Percentiles rank a stretch among this genome's conserved stretches.
phyloP scores from a whole-genome alignment of 257 asterid genomes.

The Coffea canephora region DNA sequence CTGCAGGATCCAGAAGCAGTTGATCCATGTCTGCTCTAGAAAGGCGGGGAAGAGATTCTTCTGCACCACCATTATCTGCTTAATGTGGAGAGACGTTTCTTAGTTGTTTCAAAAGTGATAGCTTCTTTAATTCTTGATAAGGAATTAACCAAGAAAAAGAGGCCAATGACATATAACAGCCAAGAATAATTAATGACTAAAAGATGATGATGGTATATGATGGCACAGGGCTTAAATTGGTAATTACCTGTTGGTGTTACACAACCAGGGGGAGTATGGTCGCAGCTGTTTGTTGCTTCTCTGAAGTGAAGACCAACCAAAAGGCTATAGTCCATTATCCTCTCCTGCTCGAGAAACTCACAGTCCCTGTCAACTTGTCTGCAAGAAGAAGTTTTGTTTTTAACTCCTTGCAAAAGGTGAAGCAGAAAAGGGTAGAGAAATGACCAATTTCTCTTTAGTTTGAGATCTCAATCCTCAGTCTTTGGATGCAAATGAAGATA shows the following conservation, averaged over 20 bases:
- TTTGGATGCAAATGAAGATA: neutral
- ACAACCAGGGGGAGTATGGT: constrained; percentile 28
- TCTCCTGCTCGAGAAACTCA: constrained; percentile 41
- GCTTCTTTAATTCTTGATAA: neutral
- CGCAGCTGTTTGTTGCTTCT: constrained; percentile 25
- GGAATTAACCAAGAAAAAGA: neutral
- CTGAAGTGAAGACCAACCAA: constrained; percentile 43
- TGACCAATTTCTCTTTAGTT: neutral
- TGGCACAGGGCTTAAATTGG: neutral
- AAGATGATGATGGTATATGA: neutral
- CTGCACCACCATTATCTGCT: constrained; percentile 59
- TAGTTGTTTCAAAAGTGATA: neutral
- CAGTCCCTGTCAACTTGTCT: constrained; percentile 48
- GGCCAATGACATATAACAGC: neutral
- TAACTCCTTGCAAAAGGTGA: neutral
- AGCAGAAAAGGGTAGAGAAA: neutral
- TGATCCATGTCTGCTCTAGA: constrained; percentile 79
- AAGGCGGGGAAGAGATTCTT: constrained; percentile 58
- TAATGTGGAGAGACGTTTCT: neutral
- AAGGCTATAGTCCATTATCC: constrained; percentile 50
- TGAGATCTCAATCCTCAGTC: neutral
- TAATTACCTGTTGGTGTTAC: constrained; percentile 34
- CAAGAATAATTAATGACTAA: neutral
- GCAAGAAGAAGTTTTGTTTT: constrained; percentile 13
- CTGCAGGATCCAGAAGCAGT: constrained; percentile 66